Percentiles rank a stretch among this genome's conserved stretches.
phyloP scores from a whole-genome alignment of 192 early-diverging fungal genomes.

The Podila verticillata region DNA sequence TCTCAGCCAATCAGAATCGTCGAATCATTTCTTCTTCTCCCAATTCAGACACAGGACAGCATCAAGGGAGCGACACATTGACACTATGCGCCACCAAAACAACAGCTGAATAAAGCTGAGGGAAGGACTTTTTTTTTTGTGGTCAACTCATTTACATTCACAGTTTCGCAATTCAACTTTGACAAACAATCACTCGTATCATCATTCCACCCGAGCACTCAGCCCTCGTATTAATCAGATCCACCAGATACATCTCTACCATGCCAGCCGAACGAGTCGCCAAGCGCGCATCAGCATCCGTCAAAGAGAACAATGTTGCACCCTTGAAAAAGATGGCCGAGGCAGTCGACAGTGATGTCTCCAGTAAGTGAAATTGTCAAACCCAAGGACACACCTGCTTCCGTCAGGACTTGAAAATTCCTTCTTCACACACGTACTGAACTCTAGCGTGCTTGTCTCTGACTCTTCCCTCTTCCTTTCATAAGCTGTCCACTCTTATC shows the following conservation, averaged over 20 bases:
- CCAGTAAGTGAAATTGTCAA: constrained; percentile 6
- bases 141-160: background rate
- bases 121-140: background rate
- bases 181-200: no score
- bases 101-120: no score
- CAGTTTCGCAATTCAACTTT: background rate
- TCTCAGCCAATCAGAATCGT: no score
- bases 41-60: no score
- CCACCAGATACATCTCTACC: background rate
- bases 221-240: no score
- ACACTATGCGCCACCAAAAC: no score
- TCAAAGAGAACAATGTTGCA: background rate
- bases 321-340: constrained; percentile 11
- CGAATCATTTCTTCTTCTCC: no score
- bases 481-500: constrained; percentile 52
- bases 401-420: background rate
- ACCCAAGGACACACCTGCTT: no score
- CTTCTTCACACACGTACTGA: background rate
- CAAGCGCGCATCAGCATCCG: constrained; percentile 5
- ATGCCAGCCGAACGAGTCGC: constrained; percentile 31
- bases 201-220: no score
- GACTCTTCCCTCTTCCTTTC: background rate
- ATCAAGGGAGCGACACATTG: no score
- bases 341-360: constrained; percentile 24
- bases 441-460: background rate